Base-by-base conservation (phyloP, 169 alveolate genomes). In the Babesia bigemina region DNA sequence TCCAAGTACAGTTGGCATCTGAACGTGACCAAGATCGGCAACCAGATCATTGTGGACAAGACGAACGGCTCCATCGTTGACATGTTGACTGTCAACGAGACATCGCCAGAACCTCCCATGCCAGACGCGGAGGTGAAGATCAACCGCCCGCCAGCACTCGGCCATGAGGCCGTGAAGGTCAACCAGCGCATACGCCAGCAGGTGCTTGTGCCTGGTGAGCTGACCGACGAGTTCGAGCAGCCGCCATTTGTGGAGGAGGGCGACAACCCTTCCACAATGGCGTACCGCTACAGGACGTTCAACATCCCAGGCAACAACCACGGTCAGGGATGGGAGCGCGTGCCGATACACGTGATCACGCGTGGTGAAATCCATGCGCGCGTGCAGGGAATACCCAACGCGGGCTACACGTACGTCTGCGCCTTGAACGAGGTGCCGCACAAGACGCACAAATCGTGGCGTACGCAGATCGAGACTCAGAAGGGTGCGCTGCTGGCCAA, bases 1-100 rank as follows among this genome's bases (percentile, higher is more conserved):
- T 91, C 96, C 28, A 93, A 92, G 74, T 93, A 93, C 70, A 94
- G 97, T 47, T 94, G 97, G 97, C 97, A 94, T 71, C 75, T 94
- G 58, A 81, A 88, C 44, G 84, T 94, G 36, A 92, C 94, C 12
- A 93, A 94, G 79, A 81, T 91, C 44, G 96, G 92, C 42, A 93
- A 93, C 72, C 91, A 92, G 78, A 88, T 94, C 22, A 91, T 94
- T 48, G 86, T 94, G 14, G 97, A 93, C 74, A 94, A 94, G 72
- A 95, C 94, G 53, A 93, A 94, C 81, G 97, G 96, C n/a, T 94
- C 97, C 19, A 93, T 93, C 63, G 86, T 94, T 6, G 97, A 94
- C 67, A 75, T 93, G 85, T 76, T 93, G 22, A 94, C 97, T 9
- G 97, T 93, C 33, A 92, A 94, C 77, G 97, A 94, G 72, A 94